Base-by-base conservation (phyloP, 768 basidiomycete species). In the Russula sp. region DNA sequence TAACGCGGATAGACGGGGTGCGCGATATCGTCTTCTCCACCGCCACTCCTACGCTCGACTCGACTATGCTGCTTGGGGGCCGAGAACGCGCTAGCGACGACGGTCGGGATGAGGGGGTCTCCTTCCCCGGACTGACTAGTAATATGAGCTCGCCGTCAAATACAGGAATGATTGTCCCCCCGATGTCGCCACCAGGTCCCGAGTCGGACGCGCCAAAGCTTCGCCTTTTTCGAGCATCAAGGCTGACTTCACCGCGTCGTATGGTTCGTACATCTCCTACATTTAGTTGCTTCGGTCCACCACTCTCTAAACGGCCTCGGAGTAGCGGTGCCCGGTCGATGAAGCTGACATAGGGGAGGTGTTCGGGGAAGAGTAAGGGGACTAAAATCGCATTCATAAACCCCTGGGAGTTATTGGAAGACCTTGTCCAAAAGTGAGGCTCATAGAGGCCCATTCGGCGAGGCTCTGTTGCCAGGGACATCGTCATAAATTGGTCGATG, bases 1-100 rank as follows among this genome's bases (percentile, higher is more conserved):
- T 89, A 52, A 91, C 88, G 20, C 91, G 84, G 57, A 92, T 89
- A 4, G 88, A 90, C 2, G 90, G 88, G 9, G 81, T 79, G 11
- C 90, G 81, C 16, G 77, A 75, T 11, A 87, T 69, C 4, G 76
- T 55, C 68, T 79, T 82, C 14, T 82, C 73, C 9, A 57, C 65
- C 1, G 37, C 27, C 2, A 45, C 57, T 34, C 39, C 63, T 7
- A 14, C 49, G 37, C 42, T 35, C 35, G 37, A 22, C 44, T 68
- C 66, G 42, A 8, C 71, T 80, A 47, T 63, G 57, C 20, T 70
- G 69, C 22, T 76, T 69, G 42, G 72, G 68, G 59, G 84, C 80
- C 22, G 79, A 73, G 50, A 82, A 76, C 3, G 86, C 83, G 68
- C 89, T 88, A 87, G 76, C 5, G 90, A 91, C 5, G 84, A 80